Evolutionary conservation across 257 asterid species (phyloP).

Genomic region (Nicotiana tomentosiformis): DNA sequence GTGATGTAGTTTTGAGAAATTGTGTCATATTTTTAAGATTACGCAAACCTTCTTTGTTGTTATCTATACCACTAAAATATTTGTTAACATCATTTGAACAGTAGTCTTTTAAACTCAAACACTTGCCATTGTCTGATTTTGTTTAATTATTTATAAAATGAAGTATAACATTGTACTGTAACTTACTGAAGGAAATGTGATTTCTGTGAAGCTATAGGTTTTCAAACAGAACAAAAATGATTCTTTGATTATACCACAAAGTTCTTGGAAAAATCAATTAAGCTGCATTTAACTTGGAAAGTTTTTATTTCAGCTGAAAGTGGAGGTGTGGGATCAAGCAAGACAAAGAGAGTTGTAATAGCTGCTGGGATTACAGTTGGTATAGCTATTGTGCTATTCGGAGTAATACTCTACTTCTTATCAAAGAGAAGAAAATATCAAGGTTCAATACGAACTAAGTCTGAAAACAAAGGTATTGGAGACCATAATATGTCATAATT

Average conservation of each 20-base stretch:
- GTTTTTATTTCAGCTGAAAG: slow-evolving; percentile 21
- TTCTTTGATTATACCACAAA: background rate
- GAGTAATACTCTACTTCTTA: slow-evolving; percentile 23
- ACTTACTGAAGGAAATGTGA: background rate
- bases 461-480: slow-evolving; percentile 25
- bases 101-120: background rate
- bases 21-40: background rate
- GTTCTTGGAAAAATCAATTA: background rate
- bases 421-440: slow-evolving; percentile 38
- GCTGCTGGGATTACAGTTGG: slow-evolving; percentile 38
- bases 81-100: background rate
- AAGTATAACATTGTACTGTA: background rate
- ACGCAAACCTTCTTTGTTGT: background rate
- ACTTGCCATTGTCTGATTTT: background rate
- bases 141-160: too few relatives aligned
- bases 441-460: background rate
- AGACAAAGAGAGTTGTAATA: slow-evolving; percentile 16
- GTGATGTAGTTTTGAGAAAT: too few relatives aligned
- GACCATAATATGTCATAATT: background rate
- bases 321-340: slow-evolving; percentile 32
- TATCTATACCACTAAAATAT: background rate
- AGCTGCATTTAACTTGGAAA: background rate
- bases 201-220: background rate
- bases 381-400: slow-evolving; percentile 27
- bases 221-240: background rate